Conservation (phyloP, 2,329 filamentous ascomycete species). For the Calonectria leucothoes region DNA sequence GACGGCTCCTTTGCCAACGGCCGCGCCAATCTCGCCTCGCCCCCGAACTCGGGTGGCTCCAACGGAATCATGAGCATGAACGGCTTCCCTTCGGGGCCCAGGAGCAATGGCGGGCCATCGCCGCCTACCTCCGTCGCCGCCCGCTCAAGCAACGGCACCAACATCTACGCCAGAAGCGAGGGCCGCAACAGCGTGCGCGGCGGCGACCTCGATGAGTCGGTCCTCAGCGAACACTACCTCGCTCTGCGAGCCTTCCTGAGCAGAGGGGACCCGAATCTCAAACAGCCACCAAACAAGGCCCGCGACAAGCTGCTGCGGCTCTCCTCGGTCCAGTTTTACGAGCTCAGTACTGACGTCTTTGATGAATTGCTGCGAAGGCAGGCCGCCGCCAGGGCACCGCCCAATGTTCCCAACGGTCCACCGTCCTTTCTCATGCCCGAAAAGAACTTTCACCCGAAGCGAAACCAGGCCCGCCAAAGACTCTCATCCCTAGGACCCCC, state of each 20-base stretch:
- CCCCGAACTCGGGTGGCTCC: constrained; percentile 75
- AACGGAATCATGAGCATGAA: constrained; percentile 69
- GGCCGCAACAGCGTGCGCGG: constrained; percentile 66
- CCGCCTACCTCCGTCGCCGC: constrained; percentile 90
- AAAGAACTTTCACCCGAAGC: constrained; percentile 92
- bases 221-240: constrained; percentile 84
- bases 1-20: constrained; percentile 64
- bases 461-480: constrained; percentile 97
- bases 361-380: constrained; percentile 93
- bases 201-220: constrained; percentile 70
- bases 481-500: constrained; percentile 88
- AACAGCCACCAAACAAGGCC: constrained; percentile 85
- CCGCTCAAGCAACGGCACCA: constrained; percentile 84
- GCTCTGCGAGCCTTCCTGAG: constrained; percentile 82
- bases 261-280: constrained; percentile 80
- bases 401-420: constrained; percentile 64
- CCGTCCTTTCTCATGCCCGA: constrained; percentile 86
- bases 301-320: constrained; percentile 93
- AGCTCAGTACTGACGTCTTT: constrained; percentile 97
- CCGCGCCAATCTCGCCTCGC: constrained; percentile 73
- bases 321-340: constrained; percentile 93
- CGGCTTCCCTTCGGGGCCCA: constrained; percentile 67
- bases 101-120: constrained; percentile 75
- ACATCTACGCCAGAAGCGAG: constrained; percentile 72
- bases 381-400: constrained; percentile 67